Base-by-base conservation (phyloP, 139 green algal genomes). In the Monoraphidium neglectum region DNA sequence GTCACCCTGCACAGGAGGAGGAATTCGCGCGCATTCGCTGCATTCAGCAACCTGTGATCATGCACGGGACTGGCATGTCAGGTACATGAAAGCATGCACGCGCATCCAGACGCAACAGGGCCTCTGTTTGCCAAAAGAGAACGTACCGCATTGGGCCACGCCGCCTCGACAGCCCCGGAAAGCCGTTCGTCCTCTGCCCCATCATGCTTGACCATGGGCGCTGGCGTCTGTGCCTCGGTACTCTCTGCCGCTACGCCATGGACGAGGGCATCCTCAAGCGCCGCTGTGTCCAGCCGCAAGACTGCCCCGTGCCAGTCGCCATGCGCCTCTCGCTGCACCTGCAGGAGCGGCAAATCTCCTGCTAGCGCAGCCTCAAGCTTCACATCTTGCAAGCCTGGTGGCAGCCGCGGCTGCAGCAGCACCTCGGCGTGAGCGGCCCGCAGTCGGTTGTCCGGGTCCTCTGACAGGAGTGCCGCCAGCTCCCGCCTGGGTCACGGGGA, bases 391-490 rank as follows among this genome's bases (percentile, higher is more conserved):
- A 18, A 5, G 26, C 13, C 26, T 12, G 10, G 24, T 10, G 54
- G 13, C 54, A 75, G 36, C 18, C 46, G 54, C 30, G 70, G 37
- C 30, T 80, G 65, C 53, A 80, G 66, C 38, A 80, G 75, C 26
- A 65, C 54, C 38, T 62, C 38, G 6, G 74, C 24, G 59, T 80
- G 75, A 1, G 38, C 66, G 26, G 72, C 66, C 4, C 75, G 65
- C 53, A 80, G 49, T 6, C 75, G 26, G 56, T 76, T 65, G 40
- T 75, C 75, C 33, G 75, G 75, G 38, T 80, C 75, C 23, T 74
- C 65, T 5, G 75, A 36, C 28, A 80, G 66, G 4, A 82, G 16
- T 0, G 57, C 37, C 2, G 76, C 57, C 65, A 79, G 36, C n/a
- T 49, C 4, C 4, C 73, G 63, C 63, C 73, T 79, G 63, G 35